These are phyloP conservation scores for Diphasiastrum complanatum DNA, from an alignment of 83 land plant genomes.

Conservation along the genomic window DNA sequence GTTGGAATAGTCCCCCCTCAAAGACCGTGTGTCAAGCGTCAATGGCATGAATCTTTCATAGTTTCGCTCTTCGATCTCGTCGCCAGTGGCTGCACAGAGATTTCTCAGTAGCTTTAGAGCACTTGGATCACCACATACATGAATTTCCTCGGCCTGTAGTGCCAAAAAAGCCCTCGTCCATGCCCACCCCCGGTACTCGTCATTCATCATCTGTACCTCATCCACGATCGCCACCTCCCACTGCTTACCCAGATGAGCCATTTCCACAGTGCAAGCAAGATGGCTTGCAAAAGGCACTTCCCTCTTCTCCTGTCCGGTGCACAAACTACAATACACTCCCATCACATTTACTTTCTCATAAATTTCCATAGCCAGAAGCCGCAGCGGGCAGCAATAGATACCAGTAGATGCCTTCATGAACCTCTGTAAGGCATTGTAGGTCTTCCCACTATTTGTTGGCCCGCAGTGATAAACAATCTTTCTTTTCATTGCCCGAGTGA, in stretches of 20 bases:
- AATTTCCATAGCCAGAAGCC: conserved; percentile 96
- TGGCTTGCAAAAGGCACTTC: conserved; percentile 77
- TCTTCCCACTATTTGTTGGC: conserved; percentile 96
- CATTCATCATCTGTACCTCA: conserved; percentile 88
- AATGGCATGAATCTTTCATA: conserved; percentile 85
- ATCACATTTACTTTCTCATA: conserved; percentile 70
- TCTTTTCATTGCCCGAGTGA: conserved; percentile 87
- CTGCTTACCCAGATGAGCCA: conserved; percentile 56
- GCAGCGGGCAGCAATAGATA: conserved; percentile 86
- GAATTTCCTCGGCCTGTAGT: conserved; percentile 89
- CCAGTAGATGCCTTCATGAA: conserved; percentile 76
- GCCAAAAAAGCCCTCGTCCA: conserved; percentile 95
- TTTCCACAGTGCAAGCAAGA: conserved; percentile 86
- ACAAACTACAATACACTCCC: conserved; percentile 89
- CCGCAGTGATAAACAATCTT: conserved; percentile 89
- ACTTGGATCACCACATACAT: conserved; percentile 97
- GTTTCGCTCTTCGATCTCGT: conserved; percentile 55
- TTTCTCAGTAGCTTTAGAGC: conserved; percentile 52
- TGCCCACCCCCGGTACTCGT: conserved; percentile 75
- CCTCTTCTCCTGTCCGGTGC: conserved; percentile 91
- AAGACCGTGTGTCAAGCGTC: conserved; percentile 63
- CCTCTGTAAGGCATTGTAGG: conserved; percentile 74
- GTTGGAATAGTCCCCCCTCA: conserved; percentile 53
- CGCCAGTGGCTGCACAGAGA: conserved; percentile 72
- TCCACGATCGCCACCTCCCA: conserved; percentile 91